Evolutionary conservation across 768 basidiomycete species (phyloP), one percentile per base, ranked within the genome.

Genomic region (Ramaria rubella): DNA sequence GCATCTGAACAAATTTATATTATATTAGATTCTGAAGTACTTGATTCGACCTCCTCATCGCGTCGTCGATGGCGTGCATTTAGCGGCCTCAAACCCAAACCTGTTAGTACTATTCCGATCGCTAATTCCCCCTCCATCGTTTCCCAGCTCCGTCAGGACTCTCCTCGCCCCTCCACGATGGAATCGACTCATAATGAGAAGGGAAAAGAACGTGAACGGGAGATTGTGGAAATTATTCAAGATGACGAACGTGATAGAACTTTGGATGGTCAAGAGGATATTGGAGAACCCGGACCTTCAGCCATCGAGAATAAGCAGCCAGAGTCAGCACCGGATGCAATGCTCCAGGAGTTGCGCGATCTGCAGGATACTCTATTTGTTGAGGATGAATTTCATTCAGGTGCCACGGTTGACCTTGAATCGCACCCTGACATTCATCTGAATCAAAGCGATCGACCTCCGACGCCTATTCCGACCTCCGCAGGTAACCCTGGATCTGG

Each of bases 201-300:
- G 62, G 73, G 71, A 56, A 73, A 70, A 61, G 69, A 63, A 58
- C 62, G 53, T 19, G 70, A 67, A 19, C 24, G 26, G 33, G 49
- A 53, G 43, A 38, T 23, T 44, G 51, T 26, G 17, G 46, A 33
- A 9, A 11, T 31, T 19, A 15, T 27, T 42, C n/a, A 9, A n/a
- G 36, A 5, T 29, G 42, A 19, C 19, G 31, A 21, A 56, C 21
- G 6, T 34, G 26, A 21, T 31, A 23, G 43, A 33, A 3, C 14
- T 4, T 29, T n/a, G 15, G 14, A n/a, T 5, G 21, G 14, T 24
- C 43, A 15, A 46, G 11, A 30, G 8, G 55, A 48, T 48, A 48
- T 5, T n/a, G 15, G n/a, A 46, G 31, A 17, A 15, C 17, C 55
- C 23, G 55, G 31, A 27, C 29, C 30, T 4, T 29, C 55, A 14